Conservation (phyloP, 2,329 filamentous ascomycete genomes). For the Pyricularia sp. region DNA sequence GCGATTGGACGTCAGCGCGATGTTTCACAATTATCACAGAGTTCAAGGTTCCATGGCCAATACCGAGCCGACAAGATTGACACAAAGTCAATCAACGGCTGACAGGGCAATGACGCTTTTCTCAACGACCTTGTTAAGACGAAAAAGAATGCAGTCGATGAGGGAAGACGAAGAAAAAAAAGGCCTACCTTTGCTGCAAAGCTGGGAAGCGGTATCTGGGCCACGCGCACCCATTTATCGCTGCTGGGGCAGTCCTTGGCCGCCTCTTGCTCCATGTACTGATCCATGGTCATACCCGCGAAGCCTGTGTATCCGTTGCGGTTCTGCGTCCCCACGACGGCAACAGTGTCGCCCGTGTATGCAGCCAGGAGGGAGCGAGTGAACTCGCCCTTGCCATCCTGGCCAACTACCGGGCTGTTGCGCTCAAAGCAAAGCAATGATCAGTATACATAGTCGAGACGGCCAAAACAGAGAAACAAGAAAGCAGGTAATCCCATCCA, state of each 20-base stretch:
- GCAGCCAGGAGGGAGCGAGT: slow-evolving; percentile 47
- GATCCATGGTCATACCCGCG: slow-evolving; percentile 46
- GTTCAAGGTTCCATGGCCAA: neutral
- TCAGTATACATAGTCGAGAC: neutral
- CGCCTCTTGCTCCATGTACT: slow-evolving; percentile 46
- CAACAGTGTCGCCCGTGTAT: slow-evolving; percentile 50
- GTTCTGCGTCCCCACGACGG: slow-evolving; percentile 66
- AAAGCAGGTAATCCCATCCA: too few species aligned
- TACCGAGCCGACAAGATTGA: neutral
- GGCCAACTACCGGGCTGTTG: slow-evolving; percentile 1
- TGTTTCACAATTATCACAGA: neutral
- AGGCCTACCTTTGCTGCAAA: slow-evolving; percentile 49
- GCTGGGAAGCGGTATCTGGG: slow-evolving; percentile 56
- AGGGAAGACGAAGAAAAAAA: neutral
- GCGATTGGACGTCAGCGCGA: neutral
- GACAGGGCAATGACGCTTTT: neutral
- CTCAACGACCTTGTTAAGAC: neutral
- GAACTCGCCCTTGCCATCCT: slow-evolving; percentile 48
- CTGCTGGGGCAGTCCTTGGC: neutral
- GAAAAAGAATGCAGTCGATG: neutral
- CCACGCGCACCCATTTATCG: slow-evolving; percentile 38
- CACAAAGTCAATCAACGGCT: neutral
- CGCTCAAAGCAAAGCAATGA: too few species aligned
- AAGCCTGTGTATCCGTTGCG: slow-evolving; percentile 63
- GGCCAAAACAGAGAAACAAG: neutral